Conservation (phyloP, 2,329 filamentous ascomycete species). For the Sporothrix brunneoviolacea region DNA sequence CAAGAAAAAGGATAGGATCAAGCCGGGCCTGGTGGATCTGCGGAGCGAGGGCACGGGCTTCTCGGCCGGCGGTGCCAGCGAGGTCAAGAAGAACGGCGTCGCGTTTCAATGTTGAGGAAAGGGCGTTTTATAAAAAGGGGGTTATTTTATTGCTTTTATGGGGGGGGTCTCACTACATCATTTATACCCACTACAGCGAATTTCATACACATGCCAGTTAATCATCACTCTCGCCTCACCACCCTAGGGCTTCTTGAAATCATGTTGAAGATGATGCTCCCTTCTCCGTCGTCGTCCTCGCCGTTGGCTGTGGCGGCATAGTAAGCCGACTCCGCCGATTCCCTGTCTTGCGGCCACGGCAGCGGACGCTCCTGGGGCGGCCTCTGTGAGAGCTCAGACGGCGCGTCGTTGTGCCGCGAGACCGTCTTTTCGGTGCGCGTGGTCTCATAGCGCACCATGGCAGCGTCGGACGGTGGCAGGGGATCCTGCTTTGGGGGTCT, state of each 20-base stretch:
- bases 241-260: conserved; percentile 10
- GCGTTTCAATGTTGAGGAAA: conserved; percentile 19
- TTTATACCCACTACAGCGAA: too few relatives aligned
- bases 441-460: not conserved
- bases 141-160: too few relatives aligned
- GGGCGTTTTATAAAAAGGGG: not conserved
- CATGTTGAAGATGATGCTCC: conserved; percentile 16
- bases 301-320: not conserved
- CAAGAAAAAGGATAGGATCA: conserved; percentile 48
- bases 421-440: not conserved
- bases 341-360: not conserved
- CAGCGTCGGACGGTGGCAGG: not conserved
- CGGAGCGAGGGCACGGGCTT: conserved; percentile 88
- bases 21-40: conserved; percentile 69
- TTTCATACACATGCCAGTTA: too few relatives aligned
- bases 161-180: too few relatives aligned
- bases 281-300: not conserved
- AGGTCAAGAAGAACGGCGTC: conserved; percentile 71
- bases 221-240: not conserved
- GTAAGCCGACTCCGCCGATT: not conserved
- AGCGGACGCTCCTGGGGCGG: too few relatives aligned
- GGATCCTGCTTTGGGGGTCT: not conserved
- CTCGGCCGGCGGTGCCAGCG: conserved; percentile 75
- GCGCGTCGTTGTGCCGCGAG: not conserved
- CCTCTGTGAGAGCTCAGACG: not conserved